These are phyloP conservation scores for Ilyonectria sp. DNA, from an alignment of 2,329 filamentous ascomycete species.

Conservation along the genomic window DNA sequence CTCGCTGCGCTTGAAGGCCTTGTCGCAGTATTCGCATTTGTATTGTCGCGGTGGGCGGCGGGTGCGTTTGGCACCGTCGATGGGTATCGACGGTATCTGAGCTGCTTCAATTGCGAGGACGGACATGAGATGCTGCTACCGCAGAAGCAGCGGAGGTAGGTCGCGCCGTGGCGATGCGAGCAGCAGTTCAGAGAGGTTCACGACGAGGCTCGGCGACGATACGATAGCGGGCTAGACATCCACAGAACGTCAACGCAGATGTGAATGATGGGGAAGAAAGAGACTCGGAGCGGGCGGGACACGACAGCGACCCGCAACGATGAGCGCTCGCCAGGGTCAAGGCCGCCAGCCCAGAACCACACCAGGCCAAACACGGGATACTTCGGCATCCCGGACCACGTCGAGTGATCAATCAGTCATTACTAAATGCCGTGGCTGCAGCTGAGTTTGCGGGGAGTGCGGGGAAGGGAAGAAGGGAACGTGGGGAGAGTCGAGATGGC, in stretches of 20 bases:
- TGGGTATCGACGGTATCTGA: too few relatives aligned
- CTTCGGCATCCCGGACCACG: neutral
- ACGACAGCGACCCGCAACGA: neutral
- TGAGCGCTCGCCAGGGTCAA: neutral
- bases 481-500: too few relatives aligned
- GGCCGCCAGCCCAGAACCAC: neutral
- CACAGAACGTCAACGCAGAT: too few relatives aligned
- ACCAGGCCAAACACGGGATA: neutral
- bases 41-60: slow-evolving; percentile 29
- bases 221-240: too few relatives aligned
- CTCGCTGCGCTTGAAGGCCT: slow-evolving; percentile 37
- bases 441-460: neutral
- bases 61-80: neutral
- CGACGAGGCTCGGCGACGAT: too few relatives aligned
- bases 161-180: too few relatives aligned
- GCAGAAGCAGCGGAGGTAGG: too few relatives aligned
- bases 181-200: too few relatives aligned
- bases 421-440: neutral
- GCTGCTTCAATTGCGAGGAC: too few relatives aligned
- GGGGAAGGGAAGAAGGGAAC: neutral
- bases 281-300: too few relatives aligned
- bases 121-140: too few relatives aligned
- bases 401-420: neutral
- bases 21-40: slow-evolving; percentile 29
- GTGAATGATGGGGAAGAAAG: too few relatives aligned